Base-by-base conservation (phyloP, 108 stramenopile genomes). In the Schizochytrium sp. region DNA sequence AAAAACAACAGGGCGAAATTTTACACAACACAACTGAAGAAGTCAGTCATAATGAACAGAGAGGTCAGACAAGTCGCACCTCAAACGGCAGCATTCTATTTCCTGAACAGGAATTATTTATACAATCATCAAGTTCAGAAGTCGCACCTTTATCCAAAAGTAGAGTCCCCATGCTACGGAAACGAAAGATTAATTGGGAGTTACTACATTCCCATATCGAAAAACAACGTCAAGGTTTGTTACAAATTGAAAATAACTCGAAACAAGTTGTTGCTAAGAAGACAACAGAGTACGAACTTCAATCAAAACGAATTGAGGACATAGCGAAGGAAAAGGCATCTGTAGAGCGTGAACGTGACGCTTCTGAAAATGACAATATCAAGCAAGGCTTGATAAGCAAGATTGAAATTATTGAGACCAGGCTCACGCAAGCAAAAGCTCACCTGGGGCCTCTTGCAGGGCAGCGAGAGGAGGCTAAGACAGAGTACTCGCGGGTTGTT, bases 401-500 rank as follows among this genome's bases (percentile, higher is more conserved):
- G 91, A 96, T 96, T 88, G 94, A 95, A 72, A 92, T 94, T 55
- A 89, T 96, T 57, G 95, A 96, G 92, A 89, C 61, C 41, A 96
- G 96, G 96, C 96, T 97, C 76, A 91, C 91, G 57, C 96, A 96
- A 88, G 88, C 91, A 42, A 72, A 94, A 8, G 72, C 76, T 13
- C 89, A 94, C 72, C 93, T 91, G 5, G 12, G 56, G 15, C 42
- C 89, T 55, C 91, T 92, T 73, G 72, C 88, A 13, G 93, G 94
- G 50, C 94, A 94, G 8, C 91, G 92, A 50, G 91, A 95, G 45
- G 95, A 97, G 92, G 93, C 96, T 88, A 96, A 96, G 90, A 96
- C 96, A 72, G 88, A 96, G 46, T 95, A 96, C 91, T 88, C 92
- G 12, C 96, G 96, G 72, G 91, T 96, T 7, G 10, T 13, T 0